Evolutionary conservation across 148 eudicot species (phyloP), one percentile per base, ranked within the genome.

Genomic region (Oxyria digyna): DNA sequence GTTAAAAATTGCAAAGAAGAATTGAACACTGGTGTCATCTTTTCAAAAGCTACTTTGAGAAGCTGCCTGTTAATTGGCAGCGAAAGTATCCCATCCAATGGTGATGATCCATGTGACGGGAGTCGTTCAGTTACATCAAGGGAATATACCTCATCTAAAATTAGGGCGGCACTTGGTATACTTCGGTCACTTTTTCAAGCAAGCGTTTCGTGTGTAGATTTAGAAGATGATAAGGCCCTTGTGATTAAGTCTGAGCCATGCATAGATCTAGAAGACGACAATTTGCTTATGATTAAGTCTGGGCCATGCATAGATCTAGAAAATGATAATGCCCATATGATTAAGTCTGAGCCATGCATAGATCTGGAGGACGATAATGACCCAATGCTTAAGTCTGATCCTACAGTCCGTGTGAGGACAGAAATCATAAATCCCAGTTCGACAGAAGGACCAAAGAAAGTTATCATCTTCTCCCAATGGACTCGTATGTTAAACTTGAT

Each of bases 381-480:
- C 41, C 41, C 8, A 14, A 9, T 14, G n/a, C 69, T 40, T 14
- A 37, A 35, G 15, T 18, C 45, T 38, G 69, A 35, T 35, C 26
- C 45, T 38, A 6, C 24, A 3, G 43, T 66, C 26, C 68, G 65
- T 66, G 77, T 74, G 71, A 72, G 78, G 69, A 74, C 73, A 26
- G 72, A 73, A 37, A 64, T 68, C 38, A 64, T 63, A 14, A 81
- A 74, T 62, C 29, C 35, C 17, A 75, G 82, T 14, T 71, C 73
- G 8, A 15, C 69, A 65, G 76, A 74, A 74, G 85, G 74, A 68
- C 83, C 88, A 37, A 76, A 78, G 57, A 95, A 95, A 72, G 83
- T 97, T 46, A 95, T 95, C 69, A 76, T 95, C 75, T 95, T 95
- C 76, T 95, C 99, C 33, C 99, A 95, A 79, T 95, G 99, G 99